Evolutionary conservation across 2,329 filamentous ascomycete genomes (phyloP), one percentile per base, ranked within the genome.

Genomic region (Colletotrichum sojae): DNA sequence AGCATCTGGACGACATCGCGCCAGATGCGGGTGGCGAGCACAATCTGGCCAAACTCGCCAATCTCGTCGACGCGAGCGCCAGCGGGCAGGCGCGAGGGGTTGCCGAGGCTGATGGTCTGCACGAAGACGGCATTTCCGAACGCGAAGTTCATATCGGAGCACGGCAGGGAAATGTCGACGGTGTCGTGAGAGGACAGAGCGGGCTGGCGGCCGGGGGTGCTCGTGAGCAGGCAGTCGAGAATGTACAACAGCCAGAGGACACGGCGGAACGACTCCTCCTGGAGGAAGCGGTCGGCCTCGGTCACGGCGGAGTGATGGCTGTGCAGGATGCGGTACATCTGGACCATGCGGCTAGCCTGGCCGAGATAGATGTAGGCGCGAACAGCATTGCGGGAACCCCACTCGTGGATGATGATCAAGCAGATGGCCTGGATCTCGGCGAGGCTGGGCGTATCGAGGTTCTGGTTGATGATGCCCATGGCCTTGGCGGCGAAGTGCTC

Each of bases 201-300:
- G 2, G 88, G 83, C 73, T 86, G 86, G 31, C 88, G 87, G 59
- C 88, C 88, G 13, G 88, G 88, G 62, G 87, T 89, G 79, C 87
- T 89, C 18, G 88, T 89, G 51, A 90, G 79, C 72, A 90, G 86
- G 75, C 87, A 90, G 77, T 90, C 88, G 54, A 90, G 83, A 51
- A 90, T 87, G 76, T 90, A 90, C 71, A 89, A 86, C 63, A 90
- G 82, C 88, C 88, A 90, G 56, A 90, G 78, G 3, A 88, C 89
- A 43, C 88, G 87, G 58, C 88, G 86, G 76, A 89, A 87, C 0
- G 87, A 88, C 76, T 90, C 88, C 55, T 90, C 87, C 71, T 88
- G 86, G 13, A 89, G 83, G 75, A 90, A 90, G 73, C 87, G 85
- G 72, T 89, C 87, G n/a, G 84, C 73, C 40, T 78, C 83, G 48